Conservation (phyloP, 1,139 yeast genomes). For the Zygosaccharomyces pseudobailii region DNA sequence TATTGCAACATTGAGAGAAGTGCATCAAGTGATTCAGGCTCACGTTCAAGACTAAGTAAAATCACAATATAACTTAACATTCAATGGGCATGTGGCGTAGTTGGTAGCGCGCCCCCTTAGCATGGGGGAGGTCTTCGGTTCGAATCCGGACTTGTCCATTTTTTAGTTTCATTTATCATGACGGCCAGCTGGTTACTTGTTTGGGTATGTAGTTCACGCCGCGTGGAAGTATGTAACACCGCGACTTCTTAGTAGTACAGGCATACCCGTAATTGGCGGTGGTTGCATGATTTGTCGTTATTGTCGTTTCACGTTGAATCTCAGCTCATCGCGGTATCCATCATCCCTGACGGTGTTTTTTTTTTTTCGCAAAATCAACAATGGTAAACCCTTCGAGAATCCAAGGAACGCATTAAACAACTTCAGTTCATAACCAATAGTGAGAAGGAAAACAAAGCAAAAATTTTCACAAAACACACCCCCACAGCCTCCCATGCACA, state of each 20-base stretch:
- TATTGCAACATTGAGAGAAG: too few species aligned
- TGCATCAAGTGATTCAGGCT: too few species aligned
- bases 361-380: background rate
- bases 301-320: background rate
- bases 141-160: conserved; percentile 84
- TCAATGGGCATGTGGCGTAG: conserved; percentile 78
- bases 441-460: background rate
- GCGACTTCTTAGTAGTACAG: too few species aligned
- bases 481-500: conserved; percentile 1
- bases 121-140: conserved; percentile 87
- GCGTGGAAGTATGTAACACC: too few species aligned
- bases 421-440: background rate
- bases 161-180: conserved; percentile 11
- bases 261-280: conserved; percentile 9
- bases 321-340: background rate
- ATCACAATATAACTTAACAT: background rate
- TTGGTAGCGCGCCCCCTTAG: conserved; percentile 89
- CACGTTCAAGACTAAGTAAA: too few species aligned
- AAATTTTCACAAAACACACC: background rate
- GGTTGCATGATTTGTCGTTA: background rate
- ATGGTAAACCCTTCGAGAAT: background rate
- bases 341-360: background rate
- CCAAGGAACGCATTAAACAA: background rate
- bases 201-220: too few species aligned
- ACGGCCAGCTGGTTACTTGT: too few species aligned